These are phyloP conservation scores for Annulohypoxylon nitens DNA, from an alignment of 495 filamentous ascomycete species.

Conservation along the genomic window DNA sequence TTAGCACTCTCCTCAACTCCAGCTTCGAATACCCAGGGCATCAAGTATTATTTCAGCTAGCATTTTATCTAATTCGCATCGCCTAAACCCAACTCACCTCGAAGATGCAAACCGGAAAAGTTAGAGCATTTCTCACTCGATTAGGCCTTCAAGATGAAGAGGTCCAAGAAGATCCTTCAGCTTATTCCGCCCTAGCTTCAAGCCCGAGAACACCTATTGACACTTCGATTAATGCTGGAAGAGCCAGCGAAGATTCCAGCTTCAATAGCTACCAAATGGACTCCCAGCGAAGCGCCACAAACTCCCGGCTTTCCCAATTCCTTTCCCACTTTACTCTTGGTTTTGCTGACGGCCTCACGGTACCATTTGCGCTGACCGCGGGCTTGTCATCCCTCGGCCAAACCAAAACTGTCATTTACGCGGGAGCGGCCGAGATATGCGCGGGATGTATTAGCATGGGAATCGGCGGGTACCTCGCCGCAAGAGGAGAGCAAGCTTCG, in stretches of 20 bases:
- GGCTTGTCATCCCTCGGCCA: slow-evolving; percentile 72
- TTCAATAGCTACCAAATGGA: slow-evolving; percentile 9
- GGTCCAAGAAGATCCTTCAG: slow-evolving; percentile 15
- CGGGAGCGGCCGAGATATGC: slow-evolving; percentile 76
- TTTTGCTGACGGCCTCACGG: slow-evolving; percentile 73
- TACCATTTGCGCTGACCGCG: slow-evolving; percentile 75
- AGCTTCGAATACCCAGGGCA: neutral
- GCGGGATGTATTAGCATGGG: slow-evolving; percentile 79
- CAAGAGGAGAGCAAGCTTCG: slow-evolving; percentile 71
- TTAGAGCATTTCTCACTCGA: slow-evolving; percentile 24
- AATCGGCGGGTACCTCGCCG: slow-evolving; percentile 76
- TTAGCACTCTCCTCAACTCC: neutral
- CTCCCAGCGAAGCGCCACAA: neutral
- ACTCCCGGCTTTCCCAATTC: slow-evolving; percentile 46
- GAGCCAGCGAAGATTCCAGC: slow-evolving; percentile 6
- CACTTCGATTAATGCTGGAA: slow-evolving; percentile 8
- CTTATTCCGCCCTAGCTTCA: slow-evolving; percentile 38
- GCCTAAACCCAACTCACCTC: slow-evolving; percentile 16
- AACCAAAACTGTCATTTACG: slow-evolving; percentile 75
- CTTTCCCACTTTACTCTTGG: slow-evolving; percentile 64
- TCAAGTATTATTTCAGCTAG: slow-evolving; percentile 13
- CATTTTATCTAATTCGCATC: neutral
- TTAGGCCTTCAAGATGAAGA: slow-evolving; percentile 8
- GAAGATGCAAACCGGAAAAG: slow-evolving; percentile 22
- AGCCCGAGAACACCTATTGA: slow-evolving; percentile 7